Percentiles rank a stretch among this genome's conserved stretches.
phyloP scores from a whole-genome alignment of 176 grass and related monocot genomes.

The Cocos nucifera region DNA sequence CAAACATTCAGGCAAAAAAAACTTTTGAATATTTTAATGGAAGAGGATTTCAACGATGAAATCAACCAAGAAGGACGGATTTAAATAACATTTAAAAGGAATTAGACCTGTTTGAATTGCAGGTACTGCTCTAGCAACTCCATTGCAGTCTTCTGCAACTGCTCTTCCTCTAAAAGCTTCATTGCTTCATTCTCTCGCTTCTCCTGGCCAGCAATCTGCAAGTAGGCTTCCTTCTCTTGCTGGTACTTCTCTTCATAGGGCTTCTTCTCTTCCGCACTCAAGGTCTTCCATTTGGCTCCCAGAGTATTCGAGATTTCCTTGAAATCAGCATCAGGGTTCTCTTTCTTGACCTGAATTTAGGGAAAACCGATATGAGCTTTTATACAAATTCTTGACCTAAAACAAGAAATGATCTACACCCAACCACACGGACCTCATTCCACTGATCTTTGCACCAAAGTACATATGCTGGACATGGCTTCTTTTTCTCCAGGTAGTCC shows the following conservation, averaged over 20 bases:
- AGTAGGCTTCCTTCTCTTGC: conserved; percentile 70
- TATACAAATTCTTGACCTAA: neutral
- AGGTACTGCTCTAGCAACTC: conserved; percentile 83
- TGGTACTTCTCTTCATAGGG: conserved; percentile 87
- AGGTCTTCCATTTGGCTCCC: conserved; percentile 62
- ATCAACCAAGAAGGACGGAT: too few species aligned
- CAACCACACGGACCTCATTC: conserved; percentile 33
- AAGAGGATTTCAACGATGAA: too few species aligned
- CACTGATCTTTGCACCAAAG: conserved; percentile 87
- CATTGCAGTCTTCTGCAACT: conserved; percentile 69
- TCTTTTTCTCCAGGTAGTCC: conserved; percentile 40
- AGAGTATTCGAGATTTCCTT: conserved; percentile 61
- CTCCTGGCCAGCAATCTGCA: conserved; percentile 74
- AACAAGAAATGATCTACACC: neutral
- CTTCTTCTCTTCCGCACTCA: conserved; percentile 55
- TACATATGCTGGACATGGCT: conserved; percentile 49
- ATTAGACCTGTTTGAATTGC: conserved; percentile 53
- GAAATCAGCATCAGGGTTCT: conserved; percentile 60
- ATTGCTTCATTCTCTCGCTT: conserved; percentile 79
- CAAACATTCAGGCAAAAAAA: too few species aligned
- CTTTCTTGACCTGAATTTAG: conserved; percentile 47
- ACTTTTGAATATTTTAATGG: too few species aligned
- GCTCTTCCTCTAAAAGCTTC: conserved; percentile 88
- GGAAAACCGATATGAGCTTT: neutral
- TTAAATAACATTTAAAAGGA: too few species aligned